Evolutionary conservation across 106 monocot species (phyloP), one percentile per base, ranked within the genome.

Genomic region (Triglochin maritima): DNA sequence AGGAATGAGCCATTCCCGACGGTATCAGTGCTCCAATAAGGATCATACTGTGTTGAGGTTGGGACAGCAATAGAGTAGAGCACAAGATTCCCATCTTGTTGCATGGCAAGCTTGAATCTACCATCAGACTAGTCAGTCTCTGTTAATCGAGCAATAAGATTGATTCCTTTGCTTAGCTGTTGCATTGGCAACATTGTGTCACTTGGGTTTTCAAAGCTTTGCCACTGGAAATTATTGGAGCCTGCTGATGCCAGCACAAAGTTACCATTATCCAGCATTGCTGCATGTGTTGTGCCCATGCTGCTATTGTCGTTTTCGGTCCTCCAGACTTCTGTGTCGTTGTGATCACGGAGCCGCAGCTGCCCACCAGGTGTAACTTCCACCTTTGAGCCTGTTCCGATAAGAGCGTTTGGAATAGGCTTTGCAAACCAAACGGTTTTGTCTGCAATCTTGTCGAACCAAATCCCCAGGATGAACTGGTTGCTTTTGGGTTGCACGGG

Each of bases 161-260:
- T 0, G 64, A 9, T 47, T 43, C 47, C 47, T 1, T 17, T 4
- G 4, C 1, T 8, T 42, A 77, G 69, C 42, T 6, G 42, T 51
- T 78, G 71, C 0, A 43, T 44, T 2, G 71, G 71, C 7, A 78
- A 50, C 9, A 78, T 8, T 49, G 77, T 78, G 46, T 78, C 77
- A 3, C 65, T 66, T 13, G 77, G 77, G 50, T 58, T 1, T 49
- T 65, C 71, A 52, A 78, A 78, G 64, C 57, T 71, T 65, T 71
- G 65, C 77, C 77, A 78, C 7, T 11, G 4, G 56, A 4, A 13
- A 47, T 5, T 9, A 29, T 12, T 44, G 50, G 3, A 14, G 50
- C 15, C 59, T 46, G 45, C 10, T 4, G 6, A 45, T 7, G 7
- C 11, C 8, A 69, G 13, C n/a, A 17, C 69, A 15, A 69, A 47